Evolutionary conservation across 2,329 filamentous ascomycete genomes (phyloP), one percentile per base, ranked within the genome.

Genomic region (Geosmithia flava): DNA sequence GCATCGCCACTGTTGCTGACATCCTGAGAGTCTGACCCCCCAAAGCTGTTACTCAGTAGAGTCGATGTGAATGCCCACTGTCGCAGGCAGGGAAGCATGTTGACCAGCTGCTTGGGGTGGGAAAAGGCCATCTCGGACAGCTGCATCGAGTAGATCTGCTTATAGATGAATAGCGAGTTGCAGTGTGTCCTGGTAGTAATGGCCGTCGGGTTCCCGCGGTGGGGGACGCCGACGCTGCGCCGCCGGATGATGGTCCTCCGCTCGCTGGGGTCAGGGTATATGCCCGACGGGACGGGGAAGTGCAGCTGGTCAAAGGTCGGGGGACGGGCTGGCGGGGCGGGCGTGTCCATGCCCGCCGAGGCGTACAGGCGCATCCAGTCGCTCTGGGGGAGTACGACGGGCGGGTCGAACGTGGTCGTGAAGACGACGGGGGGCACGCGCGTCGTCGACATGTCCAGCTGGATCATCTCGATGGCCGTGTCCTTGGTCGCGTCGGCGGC

Each of bases 71-170:
- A 80, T 0, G 83, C 83, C 58, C 87, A 93, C 60, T 93, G 87
- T 15, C 87, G 74, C 16, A 93, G 68, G 3, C 75, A 69, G 0
- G 87, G 85, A n/a, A 94, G 70, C 58, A 90, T 78, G 47, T 78
- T 74, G 7, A 90, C 68, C 3, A 94, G 67, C 58, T 94, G 86
- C 46, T 80, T 76, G 0, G 87, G 87, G 57, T 94, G 87, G 2
- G 80, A 78, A 58, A 94, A 91, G 0, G 85, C 80, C 30, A 93
- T 69, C 48, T 83, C 78, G 1, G 75, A 76, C 8, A 94, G 62
- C 3, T 72, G 70, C 49, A 81, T 76, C 0, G 81, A 83, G 54
- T 83, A 87, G 8, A 88, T 85, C 2, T 80, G 76, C 61, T 87
- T 87, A 48, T 85, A 79, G 17, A 88, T 76, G 53, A 79, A 80